Percentiles rank a stretch among this genome's conserved stretches.
Conservation (phyloP, 2,329 filamentous ascomycete species). For the Pseudocercospora pini-densiflorae region DNA sequence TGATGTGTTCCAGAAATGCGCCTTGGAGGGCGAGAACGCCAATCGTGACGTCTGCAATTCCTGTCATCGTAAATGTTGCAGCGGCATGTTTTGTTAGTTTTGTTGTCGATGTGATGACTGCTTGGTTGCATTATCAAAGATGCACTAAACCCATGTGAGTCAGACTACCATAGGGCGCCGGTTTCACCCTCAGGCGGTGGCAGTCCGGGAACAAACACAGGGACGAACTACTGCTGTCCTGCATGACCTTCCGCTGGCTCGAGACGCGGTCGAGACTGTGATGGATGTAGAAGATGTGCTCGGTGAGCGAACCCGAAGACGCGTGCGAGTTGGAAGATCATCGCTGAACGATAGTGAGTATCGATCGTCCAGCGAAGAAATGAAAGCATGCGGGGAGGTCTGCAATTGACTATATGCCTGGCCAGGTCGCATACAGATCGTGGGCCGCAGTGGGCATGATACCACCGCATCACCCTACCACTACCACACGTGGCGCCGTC, state of each 20-base stretch:
- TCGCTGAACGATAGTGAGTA: background rate
- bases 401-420: no score
- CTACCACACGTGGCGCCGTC: background rate
- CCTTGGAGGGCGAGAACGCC: conserved; percentile 82
- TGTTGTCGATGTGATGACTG: background rate
- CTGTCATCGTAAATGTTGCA: conserved; percentile 11
- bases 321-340: background rate
- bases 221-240: background rate
- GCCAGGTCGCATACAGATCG: no score
- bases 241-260: background rate
- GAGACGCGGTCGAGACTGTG: background rate
- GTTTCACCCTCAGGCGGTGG: background rate
- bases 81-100: conserved; percentile 5
- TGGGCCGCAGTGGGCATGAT: no score
- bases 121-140: background rate
- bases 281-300: background rate
- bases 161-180: background rate
- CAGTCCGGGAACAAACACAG: background rate
- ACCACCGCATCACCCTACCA: background rate
- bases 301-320: background rate
- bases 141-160: conserved; percentile 1
- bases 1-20: conserved; percentile 87
- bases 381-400: background rate
- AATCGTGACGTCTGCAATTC: conserved; percentile 50
- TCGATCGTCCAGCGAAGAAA: no score